Percentiles rank a stretch among this genome's conserved stretches.
Evolutionary conservation across 192 early-diverging fungal species (phyloP).

Genomic region (Entomortierella beljakovae): DNA sequence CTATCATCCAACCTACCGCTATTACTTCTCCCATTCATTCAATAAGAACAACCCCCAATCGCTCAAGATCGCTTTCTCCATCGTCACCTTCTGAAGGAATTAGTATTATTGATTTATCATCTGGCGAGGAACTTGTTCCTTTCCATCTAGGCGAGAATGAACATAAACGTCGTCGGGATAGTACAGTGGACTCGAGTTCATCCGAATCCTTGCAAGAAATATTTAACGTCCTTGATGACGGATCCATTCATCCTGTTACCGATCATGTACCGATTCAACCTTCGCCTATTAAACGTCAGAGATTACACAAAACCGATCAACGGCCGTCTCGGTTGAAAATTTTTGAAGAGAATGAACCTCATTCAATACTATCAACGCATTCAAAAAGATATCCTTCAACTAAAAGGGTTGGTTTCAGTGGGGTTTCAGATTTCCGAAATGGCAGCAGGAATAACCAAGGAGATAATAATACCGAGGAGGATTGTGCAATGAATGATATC

Average conservation of each 20-base stretch:
- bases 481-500: neutral
- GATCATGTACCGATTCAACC: slow-evolving; percentile 39
- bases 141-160: slow-evolving; percentile 38
- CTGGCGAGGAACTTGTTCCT: slow-evolving; percentile 32
- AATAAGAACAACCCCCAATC: neutral
- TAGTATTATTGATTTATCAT: slow-evolving; percentile 41
- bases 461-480: too few relatives aligned
- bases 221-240: slow-evolving; percentile 39
- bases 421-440: too few relatives aligned
- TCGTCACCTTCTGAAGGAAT: slow-evolving; percentile 6
- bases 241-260: slow-evolving; percentile 21
- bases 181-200: slow-evolving; percentile 1
- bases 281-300: slow-evolving; percentile 30
- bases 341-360: neutral
- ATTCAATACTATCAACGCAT: too few relatives aligned
- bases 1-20: too few relatives aligned
- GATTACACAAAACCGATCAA: neutral
- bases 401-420: too few relatives aligned
- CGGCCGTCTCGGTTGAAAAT: neutral
- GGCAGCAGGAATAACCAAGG: too few relatives aligned
- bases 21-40: neutral
- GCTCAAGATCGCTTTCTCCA: neutral
- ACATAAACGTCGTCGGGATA: slow-evolving; percentile 39
- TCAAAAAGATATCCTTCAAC: neutral
- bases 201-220: slow-evolving; percentile 36